Conservation (phyloP, 768 basidiomycete species). For the Wakefieldia striispora region DNA sequence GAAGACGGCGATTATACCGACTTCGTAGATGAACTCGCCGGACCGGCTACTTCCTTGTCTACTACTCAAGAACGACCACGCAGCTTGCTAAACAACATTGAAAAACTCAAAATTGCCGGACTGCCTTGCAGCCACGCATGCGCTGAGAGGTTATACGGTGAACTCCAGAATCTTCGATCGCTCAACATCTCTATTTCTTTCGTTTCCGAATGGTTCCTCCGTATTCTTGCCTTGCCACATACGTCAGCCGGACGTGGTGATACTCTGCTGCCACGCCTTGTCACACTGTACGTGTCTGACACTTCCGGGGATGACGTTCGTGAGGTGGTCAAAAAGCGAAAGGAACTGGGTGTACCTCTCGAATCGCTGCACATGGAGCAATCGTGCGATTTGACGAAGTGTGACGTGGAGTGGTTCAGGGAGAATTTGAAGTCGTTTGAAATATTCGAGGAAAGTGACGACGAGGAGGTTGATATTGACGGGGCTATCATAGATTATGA, state of each 20-base stretch:
- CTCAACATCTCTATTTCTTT: constrained; percentile 41
- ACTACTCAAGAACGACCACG: constrained; percentile 34
- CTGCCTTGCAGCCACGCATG: constrained; percentile 41
- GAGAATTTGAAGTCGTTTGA: constrained; percentile 50
- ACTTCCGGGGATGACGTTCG: constrained; percentile 42
- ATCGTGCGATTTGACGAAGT: constrained; percentile 38
- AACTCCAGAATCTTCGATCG: constrained; percentile 45
- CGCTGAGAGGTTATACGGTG: constrained; percentile 40
- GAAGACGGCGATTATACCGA: constrained; percentile 52
- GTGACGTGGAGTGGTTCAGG: constrained; percentile 52
- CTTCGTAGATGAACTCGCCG: constrained; percentile 42
- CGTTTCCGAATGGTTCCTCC: constrained; percentile 30
- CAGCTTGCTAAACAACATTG: constrained; percentile 42
- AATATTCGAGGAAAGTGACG: constrained; percentile 56
- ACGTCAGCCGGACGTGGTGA: not conserved
- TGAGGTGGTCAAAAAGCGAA: constrained; percentile 43
- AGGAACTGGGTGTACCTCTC: constrained; percentile 44
- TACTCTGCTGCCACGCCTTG: constrained; percentile 49
- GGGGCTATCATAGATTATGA: constrained; percentile 21
- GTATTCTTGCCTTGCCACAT: constrained; percentile 9
- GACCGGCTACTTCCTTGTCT: constrained; percentile 21
- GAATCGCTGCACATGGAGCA: constrained; percentile 44
- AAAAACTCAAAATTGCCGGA: constrained; percentile 50
- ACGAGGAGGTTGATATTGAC: constrained; percentile 31
- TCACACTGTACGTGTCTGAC: constrained; percentile 45